Percentiles rank a stretch among this genome's conserved stretches.
Conservation (phyloP, 225 moss, liverwort and hornwort species). For the Sphagnum contortum region DNA sequence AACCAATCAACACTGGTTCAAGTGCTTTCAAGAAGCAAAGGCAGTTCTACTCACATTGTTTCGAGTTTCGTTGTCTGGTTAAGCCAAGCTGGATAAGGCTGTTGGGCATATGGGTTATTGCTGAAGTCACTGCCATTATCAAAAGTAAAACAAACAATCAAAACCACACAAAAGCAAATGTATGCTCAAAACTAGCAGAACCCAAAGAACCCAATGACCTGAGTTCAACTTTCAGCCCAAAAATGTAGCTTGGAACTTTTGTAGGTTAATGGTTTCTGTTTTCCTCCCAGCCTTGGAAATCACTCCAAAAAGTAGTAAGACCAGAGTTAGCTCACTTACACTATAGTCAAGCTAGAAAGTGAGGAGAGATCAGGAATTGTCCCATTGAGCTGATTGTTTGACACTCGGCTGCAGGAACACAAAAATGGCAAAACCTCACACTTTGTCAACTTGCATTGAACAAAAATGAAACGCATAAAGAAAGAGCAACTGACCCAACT, state of each 20-base stretch:
- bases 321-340: slow-evolving; percentile 13
- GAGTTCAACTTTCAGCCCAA: no score
- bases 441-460: not conserved
- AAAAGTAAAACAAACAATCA: not conserved
- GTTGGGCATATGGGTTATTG: slow-evolving; percentile 24
- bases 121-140: slow-evolving; percentile 40
- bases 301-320: not conserved
- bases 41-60: not conserved
- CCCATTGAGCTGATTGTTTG: slow-evolving; percentile 33
- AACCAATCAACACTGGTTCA: no score
- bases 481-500: not conserved
- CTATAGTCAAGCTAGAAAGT: slow-evolving; percentile 24
- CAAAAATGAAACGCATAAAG: not conserved
- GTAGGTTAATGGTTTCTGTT: no score
- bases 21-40: no score
- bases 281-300: no score
- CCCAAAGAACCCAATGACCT: no score
- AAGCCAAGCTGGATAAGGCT: slow-evolving; percentile 41
- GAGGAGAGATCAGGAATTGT: slow-evolving; percentile 35
- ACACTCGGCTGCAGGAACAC: slow-evolving; percentile 23
- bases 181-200: no score
- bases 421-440: not conserved
- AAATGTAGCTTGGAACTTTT: no score
- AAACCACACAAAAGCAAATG: no score
- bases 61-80: slow-evolving; percentile 10